Conservation (phyloP, 805 yeast species). For the Ogataea dorogensis region DNA sequence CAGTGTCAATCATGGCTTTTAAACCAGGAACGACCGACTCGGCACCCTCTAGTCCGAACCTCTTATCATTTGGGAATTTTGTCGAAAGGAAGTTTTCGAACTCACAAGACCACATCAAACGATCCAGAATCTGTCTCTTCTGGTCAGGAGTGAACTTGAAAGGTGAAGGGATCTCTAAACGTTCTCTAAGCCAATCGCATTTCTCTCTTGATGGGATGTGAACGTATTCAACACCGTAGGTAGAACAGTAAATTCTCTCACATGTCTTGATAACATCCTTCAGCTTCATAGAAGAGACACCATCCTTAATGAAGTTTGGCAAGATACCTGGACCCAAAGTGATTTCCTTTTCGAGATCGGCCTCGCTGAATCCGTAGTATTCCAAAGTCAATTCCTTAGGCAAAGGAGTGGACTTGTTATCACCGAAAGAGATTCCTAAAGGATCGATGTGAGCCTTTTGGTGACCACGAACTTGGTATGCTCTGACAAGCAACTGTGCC, state of each 20-base stretch:
- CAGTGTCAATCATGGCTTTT: conserved; percentile 90
- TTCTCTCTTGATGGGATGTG: conserved; percentile 94
- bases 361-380: conserved; percentile 86
- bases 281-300: conserved; percentile 61
- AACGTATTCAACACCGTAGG: conserved; percentile 92
- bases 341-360: conserved; percentile 78
- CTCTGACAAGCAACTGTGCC: conserved; percentile 94
- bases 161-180: conserved; percentile 90
- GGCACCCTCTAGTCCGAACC: conserved; percentile 98
- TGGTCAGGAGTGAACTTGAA: conserved; percentile 80
- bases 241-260: conserved; percentile 81
- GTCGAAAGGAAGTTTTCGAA: conserved; percentile 91
- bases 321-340: conserved; percentile 96
- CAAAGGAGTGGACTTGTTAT: conserved; percentile 44
- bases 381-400: conserved; percentile 91
- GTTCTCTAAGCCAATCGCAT: conserved; percentile 98
- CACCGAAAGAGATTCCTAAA: conserved; percentile 84
- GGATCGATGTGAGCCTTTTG: conserved; percentile 95
- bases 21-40: conserved; percentile 96
- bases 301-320: conserved; percentile 78
- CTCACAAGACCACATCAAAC: conserved; percentile 94
- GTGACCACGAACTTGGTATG: conserved; percentile 98
- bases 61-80: conserved; percentile 96
- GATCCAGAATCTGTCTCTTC: conserved; percentile 93
- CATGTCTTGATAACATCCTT: conserved; percentile 75